Evolutionary conservation across 208 protist genomes (phyloP).

Genomic region (Lotmaria passim): DNA sequence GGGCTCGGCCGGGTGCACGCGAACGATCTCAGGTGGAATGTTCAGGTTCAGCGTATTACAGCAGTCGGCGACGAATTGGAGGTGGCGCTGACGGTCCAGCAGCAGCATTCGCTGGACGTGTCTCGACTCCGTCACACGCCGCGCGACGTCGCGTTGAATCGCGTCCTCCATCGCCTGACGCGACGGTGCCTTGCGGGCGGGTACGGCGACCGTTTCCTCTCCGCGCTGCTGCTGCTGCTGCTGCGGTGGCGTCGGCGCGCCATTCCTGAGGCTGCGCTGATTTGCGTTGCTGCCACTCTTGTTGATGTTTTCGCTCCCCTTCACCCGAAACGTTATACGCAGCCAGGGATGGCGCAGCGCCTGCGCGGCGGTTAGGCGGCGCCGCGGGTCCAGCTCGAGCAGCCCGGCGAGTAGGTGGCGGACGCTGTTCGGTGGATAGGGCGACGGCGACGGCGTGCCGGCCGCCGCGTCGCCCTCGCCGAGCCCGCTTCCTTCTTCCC

Average conservation of each 20-base stretch:
- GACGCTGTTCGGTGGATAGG: conserved; percentile 48
- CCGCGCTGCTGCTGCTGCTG: background rate
- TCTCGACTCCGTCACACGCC: conserved; percentile 48
- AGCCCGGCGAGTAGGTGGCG: conserved; percentile 61
- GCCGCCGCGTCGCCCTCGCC: background rate
- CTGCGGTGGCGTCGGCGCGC: background rate
- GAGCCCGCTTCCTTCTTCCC: conserved; percentile 2
- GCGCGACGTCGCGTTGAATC: conserved; percentile 63
- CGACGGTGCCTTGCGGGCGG: conserved; percentile 3
- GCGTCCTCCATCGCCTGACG: conserved; percentile 45
- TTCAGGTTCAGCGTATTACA: conserved; percentile 59
- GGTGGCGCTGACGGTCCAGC: conserved; percentile 61
- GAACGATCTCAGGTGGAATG: conserved; percentile 72
- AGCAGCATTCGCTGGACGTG: conserved; percentile 58
- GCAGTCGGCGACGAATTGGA: conserved; percentile 87
- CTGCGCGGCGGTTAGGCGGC: conserved; percentile 66
- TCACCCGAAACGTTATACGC: conserved; percentile 40
- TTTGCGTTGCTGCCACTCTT: conserved; percentile 16
- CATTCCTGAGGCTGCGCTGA: background rate
- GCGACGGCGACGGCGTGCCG: background rate
- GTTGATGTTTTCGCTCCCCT: conserved; percentile 15
- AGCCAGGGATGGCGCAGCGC: conserved; percentile 82
- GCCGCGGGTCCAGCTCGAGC: conserved; percentile 61
- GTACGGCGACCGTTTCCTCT: too few relatives aligned
- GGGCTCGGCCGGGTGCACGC: conserved; percentile 22